Base-by-base conservation (phyloP, 2,329 filamentous ascomycete species). In the Decorospora gaudefroyi region DNA sequence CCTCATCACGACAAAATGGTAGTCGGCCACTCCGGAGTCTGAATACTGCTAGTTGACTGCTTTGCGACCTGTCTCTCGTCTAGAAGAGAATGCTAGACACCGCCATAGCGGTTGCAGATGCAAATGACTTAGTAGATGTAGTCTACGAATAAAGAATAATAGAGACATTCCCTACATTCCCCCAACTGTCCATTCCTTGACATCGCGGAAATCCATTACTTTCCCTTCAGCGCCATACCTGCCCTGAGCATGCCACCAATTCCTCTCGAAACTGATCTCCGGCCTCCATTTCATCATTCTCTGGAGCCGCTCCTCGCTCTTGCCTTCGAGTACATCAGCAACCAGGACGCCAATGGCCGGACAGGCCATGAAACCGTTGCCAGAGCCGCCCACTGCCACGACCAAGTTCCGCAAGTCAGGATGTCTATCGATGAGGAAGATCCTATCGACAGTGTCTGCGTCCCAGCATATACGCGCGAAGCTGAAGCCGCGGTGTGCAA, bases 381-480 rank as follows among this genome's bases (percentile, higher is more conserved):
- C 78, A 19, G 75, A 78, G 0, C 72, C 79, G 4, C 78, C 78
- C 3, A 76, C 72, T 3, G 75, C 78, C 11, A 81, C 54, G 2
- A 78, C 58, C 15, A 80, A 55, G 17, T 69, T 72, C 23, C 60
- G 49, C 36, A 72, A 64, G 10, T 72, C 64, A 0, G 78, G 76
- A 59, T 81, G 78, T 19, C 64, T 62, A 38, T 75, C 74, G 41
- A 82, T 79, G 12, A 82, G 57, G 42, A 80, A 82, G 13, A 75
- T 68, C 2, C 78, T 72, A 57, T 82, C 77, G 0, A 75, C 72
- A 0, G 78, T 82, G 53, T 82, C 79, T 0, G 78, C 74, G 53
- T 78, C 79, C 79, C 79, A 82, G 62, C 78, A 82, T 21, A 82
- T 75, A 11, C 77, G 68, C 6, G 76, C 76, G 47, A 77, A 79